Percentiles rank a stretch among this genome's conserved stretches.
phyloP scores from a whole-genome alignment of 352 stramenopile genomes.

The Thalassiosira exigua region DNA sequence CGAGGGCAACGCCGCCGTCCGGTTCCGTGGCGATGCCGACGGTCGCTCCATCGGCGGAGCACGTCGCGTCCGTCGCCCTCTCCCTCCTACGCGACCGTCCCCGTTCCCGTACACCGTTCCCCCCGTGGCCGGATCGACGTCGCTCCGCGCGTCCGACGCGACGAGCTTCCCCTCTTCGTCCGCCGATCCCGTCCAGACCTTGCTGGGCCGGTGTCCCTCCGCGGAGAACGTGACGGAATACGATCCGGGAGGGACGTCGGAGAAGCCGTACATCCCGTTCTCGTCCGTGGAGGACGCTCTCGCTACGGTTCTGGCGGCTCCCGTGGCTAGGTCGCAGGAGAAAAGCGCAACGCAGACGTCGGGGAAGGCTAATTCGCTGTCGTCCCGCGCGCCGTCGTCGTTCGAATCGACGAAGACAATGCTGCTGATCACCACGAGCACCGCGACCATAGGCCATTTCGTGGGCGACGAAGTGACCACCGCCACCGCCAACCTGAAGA shows the following conservation, averaged over 20 bases:
- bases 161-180: conserved; percentile 40
- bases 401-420: conserved; percentile 54
- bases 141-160: conserved; percentile 30
- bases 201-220: conserved; percentile 27
- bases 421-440: conserved; percentile 33
- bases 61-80: too few species aligned
- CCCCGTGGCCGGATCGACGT: conserved; percentile 38
- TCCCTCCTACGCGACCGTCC: conserved; percentile 16
- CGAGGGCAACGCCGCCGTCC: too few species aligned
- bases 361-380: conserved; percentile 25
- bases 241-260: conserved; percentile 21
- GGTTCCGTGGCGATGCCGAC: too few species aligned
- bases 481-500: conserved; percentile 25
- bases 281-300: conserved; percentile 38
- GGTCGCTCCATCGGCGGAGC: too few species aligned
- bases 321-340: conserved; percentile 38
- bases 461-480: conserved; percentile 14
- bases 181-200: conserved; percentile 32
- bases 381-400: conserved; percentile 45
- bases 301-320: too few species aligned
- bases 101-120: conserved; percentile 31
- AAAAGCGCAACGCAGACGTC: conserved; percentile 43
- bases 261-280: conserved; percentile 62
- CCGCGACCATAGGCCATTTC: not conserved
- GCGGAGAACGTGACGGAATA: conserved; percentile 47